Conservation (phyloP, 345 rosid genomes). For the Melaleuca quinquenervia region DNA sequence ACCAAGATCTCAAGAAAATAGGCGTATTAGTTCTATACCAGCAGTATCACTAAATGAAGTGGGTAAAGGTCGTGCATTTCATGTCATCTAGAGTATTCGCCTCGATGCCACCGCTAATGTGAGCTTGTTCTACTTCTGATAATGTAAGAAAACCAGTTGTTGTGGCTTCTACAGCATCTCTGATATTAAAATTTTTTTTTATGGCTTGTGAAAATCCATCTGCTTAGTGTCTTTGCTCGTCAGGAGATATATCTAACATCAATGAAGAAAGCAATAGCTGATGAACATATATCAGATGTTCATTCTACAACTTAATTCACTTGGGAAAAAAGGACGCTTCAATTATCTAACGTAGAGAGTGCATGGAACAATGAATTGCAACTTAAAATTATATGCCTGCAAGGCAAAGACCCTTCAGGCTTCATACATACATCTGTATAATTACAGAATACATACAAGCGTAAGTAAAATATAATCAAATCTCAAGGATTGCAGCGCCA, state of each 20-base stretch:
- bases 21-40: background rate
- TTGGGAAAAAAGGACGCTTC: no score
- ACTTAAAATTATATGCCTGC: background rate
- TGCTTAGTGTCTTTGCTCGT: no score
- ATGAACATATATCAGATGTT: background rate
- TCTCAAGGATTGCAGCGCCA: conserved; percentile 57
- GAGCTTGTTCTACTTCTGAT: background rate
- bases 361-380: background rate
- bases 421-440: background rate
- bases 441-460: background rate
- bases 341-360: background rate
- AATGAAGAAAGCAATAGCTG: background rate
- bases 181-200: background rate
- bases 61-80: background rate
- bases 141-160: background rate
- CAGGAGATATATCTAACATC: no score
- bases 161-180: background rate
- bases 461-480: background rate
- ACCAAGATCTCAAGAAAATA: background rate
- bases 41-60: background rate
- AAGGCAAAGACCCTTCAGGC: background rate
- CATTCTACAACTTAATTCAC: background rate
- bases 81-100: background rate
- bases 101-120: background rate
- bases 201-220: no score